A percentile compares a stretch with the other conserved stretches of the same genome.
Conservation (phyloP, 345 rosid species). For the Alliaria petiolata region DNA sequence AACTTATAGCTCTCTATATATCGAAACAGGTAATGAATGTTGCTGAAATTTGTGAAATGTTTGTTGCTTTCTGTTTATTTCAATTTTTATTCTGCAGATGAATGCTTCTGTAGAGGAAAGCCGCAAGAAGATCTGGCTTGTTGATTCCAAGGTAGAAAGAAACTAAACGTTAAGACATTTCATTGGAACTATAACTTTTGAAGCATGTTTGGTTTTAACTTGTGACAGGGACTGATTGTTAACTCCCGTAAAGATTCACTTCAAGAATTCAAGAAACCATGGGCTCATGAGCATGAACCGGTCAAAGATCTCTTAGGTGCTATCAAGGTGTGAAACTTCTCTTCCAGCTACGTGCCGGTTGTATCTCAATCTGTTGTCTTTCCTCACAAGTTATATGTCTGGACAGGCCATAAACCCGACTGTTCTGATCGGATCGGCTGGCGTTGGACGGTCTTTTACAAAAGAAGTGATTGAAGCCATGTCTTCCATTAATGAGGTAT, state of each 20-base stretch:
- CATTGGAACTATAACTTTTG: neutral
- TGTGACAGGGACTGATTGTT: constrained; percentile 76
- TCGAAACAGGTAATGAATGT: constrained; percentile 67
- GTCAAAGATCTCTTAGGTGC: constrained; percentile 65
- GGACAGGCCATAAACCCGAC: constrained; percentile 81
- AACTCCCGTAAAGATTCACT: constrained; percentile 76
- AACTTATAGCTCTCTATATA: constrained; percentile 88
- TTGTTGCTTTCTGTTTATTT: neutral
- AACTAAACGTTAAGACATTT: neutral
- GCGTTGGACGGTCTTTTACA: constrained; percentile 81
- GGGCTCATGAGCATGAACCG: constrained; percentile 96
- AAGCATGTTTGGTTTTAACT: neutral
- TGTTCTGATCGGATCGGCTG: constrained; percentile 84
- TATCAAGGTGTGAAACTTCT: constrained; percentile 55
- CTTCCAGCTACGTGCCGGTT: neutral
- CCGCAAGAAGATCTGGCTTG: constrained; percentile 92
- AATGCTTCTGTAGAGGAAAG: constrained; percentile 73
- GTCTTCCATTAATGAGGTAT: constrained; percentile 77
- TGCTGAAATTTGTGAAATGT: neutral
- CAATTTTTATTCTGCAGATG: constrained; percentile 41
- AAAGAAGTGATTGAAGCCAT: constrained; percentile 87
- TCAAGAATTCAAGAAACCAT: constrained; percentile 91
- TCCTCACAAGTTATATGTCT: neutral
- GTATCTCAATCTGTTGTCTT: neutral
- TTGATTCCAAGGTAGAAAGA: constrained; percentile 82